These are phyloP conservation scores for Ophiocordyceps camponoti-floridani DNA, from an alignment of 2,329 filamentous ascomycete species.

Conservation along the genomic window DNA sequence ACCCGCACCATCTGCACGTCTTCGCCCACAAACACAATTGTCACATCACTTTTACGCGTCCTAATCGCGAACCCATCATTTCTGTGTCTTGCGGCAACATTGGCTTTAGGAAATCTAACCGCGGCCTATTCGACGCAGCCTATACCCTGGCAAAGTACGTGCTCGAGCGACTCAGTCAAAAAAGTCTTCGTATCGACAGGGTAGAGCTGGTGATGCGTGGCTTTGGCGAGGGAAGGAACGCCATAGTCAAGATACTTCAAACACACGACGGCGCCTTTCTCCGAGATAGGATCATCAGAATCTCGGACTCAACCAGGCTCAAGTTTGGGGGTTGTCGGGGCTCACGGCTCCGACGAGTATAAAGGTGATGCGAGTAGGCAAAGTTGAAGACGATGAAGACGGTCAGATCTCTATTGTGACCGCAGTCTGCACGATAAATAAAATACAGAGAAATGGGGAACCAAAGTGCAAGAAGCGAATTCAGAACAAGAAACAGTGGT, in stretches of 20 bases:
- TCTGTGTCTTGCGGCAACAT: constrained; percentile 72
- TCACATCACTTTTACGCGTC: constrained; percentile 76
- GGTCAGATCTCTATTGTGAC: not conserved
- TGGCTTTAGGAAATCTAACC: constrained; percentile 70
- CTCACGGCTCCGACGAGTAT: constrained; percentile 64
- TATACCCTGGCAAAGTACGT: constrained; percentile 80
- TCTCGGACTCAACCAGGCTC: constrained; percentile 73
- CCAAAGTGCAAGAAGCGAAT: not conserved
- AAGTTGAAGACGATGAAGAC: not conserved
- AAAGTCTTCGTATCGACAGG: constrained; percentile 54
- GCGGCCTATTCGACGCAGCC: constrained; percentile 74
- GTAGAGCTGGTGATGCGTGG: constrained; percentile 72
- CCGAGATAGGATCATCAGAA: constrained; percentile 55
- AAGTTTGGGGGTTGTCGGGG: constrained; percentile 94
- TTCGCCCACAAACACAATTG: constrained; percentile 87
- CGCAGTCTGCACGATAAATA: not conserved
- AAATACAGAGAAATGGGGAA: not conserved
- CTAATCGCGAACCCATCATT: constrained; percentile 62
- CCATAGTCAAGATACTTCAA: constrained; percentile 74
- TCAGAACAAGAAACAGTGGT: constrained; percentile 2
- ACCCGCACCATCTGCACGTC: constrained; percentile 76
- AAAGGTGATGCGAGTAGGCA: constrained; percentile 3
- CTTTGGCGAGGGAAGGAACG: constrained; percentile 76
- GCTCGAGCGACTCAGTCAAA: constrained; percentile 69
- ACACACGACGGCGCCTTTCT: constrained; percentile 68